Percentiles rank a stretch among this genome's conserved stretches.
phyloP scores from a whole-genome alignment of 2,329 filamentous ascomycete genomes.

The Thermomyces lanuginosus region DNA sequence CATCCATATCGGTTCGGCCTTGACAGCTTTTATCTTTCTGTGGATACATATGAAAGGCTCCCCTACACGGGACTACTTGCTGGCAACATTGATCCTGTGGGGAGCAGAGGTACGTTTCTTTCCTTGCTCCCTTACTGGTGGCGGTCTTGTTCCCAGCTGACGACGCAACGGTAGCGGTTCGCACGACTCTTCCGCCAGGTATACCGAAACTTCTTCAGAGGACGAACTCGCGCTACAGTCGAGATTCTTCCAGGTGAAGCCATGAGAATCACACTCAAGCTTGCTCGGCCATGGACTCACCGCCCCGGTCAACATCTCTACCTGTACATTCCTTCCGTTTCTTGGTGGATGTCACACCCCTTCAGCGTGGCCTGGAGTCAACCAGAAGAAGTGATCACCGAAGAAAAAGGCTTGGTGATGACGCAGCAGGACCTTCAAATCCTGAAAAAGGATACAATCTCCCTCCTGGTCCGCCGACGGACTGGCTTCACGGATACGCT shows the following conservation, averaged over 20 bases:
- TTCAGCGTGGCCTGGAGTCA: constrained; percentile 66
- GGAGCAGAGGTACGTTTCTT: constrained; percentile 38
- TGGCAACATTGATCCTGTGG: constrained; percentile 64
- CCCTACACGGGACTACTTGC: constrained; percentile 57
- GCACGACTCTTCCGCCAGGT: constrained; percentile 46
- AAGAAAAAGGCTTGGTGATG: constrained; percentile 29
- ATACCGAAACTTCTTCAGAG: constrained; percentile 45
- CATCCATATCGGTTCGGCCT: constrained; percentile 60
- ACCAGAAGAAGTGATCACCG: constrained; percentile 32
- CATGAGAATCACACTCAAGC: constrained; percentile 51
- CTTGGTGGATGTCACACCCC: constrained; percentile 57
- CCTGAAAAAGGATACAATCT: constrained; percentile 43
- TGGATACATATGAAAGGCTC: constrained; percentile 62
- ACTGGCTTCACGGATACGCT: constrained; percentile 77
- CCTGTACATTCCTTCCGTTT: constrained; percentile 50
- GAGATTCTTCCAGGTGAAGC: constrained; percentile 55
- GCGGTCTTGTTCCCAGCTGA: too few species aligned
- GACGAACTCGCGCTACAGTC: constrained; percentile 48
- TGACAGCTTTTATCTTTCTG: constrained; percentile 51
- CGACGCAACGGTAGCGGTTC: constrained; percentile 34
- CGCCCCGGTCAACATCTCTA: constrained; percentile 60
- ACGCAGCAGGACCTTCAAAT: constrained; percentile 36
- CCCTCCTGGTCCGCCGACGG: constrained; percentile 72
- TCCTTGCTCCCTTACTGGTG: background rate
- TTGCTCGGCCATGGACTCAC: constrained; percentile 50